Evolutionary conservation across 441 rosid species (phyloP), one percentile per base, ranked within the genome.

Genomic region (Pelargonium myrrhifolium): DNA sequence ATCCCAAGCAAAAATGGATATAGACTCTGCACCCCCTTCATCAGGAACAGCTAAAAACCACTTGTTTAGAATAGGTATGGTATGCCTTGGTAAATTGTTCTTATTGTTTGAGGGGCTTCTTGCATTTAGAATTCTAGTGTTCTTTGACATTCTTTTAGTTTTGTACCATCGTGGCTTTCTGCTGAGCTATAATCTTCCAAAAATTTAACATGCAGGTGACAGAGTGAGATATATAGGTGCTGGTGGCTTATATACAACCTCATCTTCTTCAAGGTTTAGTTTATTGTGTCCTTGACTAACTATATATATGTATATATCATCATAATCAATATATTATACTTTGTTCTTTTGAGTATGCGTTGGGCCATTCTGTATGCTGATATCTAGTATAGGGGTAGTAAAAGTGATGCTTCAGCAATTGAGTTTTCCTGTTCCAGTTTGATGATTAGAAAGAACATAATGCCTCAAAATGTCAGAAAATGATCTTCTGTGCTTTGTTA

Each of bases 171-270:
- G 55, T 18, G 60, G 53, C 70, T 64, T 49, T 22, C 78, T 67
- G 9, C 49, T 66, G 31, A 67, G 69, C 68, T 69, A 47, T 17
- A 21, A 6, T 58, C 21, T 10, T 12, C 37, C 67, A 51, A 43
- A 35, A 22, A 9, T 73, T 28, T 70, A 62, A 39, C 42, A 75
- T 84, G 76, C 84, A 95, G 98, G 99, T 76, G 98, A 95, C 75
- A 86, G 98, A 71, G 99, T 95, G 51, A 87, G 82, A 83, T 87
- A 75, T 76, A 77, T 86, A 55, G 93, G 89, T 74, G 74, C 89
- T 69, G 84, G 81, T 64, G 68, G 86, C 35, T 82, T 89, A 68
- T 71, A 88, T 66, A 67, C 62, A 21, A 58, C 79, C 75, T 90
- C 78, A 69, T 81, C 84, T 70, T 66, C 86, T 67, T 62, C 77